Percentiles rank a stretch among this genome's conserved stretches.
Evolutionary conservation across 2,329 filamentous ascomycete genomes (phyloP).

Genomic region (Fusarium mundagurra): DNA sequence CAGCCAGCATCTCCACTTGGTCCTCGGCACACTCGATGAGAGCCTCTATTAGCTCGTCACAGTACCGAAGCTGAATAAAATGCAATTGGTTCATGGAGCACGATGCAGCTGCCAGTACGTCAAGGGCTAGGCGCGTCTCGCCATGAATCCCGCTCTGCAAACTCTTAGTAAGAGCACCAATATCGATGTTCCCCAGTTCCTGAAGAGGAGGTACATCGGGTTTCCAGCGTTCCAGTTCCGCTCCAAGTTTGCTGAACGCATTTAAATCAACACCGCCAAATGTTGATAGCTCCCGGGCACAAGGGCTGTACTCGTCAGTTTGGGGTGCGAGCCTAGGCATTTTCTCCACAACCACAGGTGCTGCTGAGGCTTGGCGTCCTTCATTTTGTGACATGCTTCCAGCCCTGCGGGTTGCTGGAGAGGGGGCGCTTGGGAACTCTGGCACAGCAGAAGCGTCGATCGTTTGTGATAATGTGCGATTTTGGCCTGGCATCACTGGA

Average conservation of each 20-base stretch:
- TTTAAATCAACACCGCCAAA: constrained; percentile 79
- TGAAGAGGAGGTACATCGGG: constrained; percentile 78
- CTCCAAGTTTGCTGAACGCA: constrained; percentile 70
- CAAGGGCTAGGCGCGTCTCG: constrained; percentile 89
- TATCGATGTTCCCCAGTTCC: constrained; percentile 89
- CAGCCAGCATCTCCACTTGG: constrained; percentile 84
- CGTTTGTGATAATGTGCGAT: constrained; percentile 61
- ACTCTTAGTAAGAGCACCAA: constrained; percentile 88
- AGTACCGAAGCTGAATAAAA: constrained; percentile 73
- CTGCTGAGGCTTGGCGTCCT: constrained; percentile 39
- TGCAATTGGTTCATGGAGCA: constrained; percentile 72
- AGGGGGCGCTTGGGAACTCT: constrained; percentile 56
- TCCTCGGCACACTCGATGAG: constrained; percentile 92
- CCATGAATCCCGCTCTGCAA: constrained; percentile 89
- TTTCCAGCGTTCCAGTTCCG: constrained; percentile 73
- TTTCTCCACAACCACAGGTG: constrained; percentile 40
- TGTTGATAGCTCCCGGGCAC: constrained; percentile 63
- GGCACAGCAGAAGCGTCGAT: constrained; percentile 52
- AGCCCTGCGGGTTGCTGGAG: constrained; percentile 54
- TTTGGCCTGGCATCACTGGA: constrained; percentile 49
- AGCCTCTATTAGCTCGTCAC: constrained; percentile 88
- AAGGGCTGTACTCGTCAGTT: constrained; percentile 65
- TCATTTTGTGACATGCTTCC: constrained; percentile 54
- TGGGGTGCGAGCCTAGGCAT: constrained; percentile 55
- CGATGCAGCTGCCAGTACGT: constrained; percentile 77